Percentiles rank a stretch among this genome's conserved stretches.
phyloP scores from a whole-genome alignment of 371 early-diverging fungal species.

The Apophysomyces ossiformis region DNA sequence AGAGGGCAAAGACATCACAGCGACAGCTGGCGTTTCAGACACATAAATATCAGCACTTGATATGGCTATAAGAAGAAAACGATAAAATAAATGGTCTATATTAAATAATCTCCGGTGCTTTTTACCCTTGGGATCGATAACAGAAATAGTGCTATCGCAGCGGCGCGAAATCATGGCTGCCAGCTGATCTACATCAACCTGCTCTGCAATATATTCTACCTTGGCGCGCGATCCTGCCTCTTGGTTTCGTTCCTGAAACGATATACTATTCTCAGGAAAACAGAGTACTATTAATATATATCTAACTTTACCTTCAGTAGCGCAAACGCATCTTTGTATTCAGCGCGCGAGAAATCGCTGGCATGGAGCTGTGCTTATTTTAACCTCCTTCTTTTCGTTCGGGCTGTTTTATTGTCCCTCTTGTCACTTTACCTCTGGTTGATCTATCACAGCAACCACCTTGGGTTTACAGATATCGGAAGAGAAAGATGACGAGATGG shows the following conservation, averaged over 20 bases:
- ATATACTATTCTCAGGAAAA: neutral
- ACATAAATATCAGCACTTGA: conserved; percentile 27
- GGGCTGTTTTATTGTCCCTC: neutral
- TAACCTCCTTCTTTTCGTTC: neutral
- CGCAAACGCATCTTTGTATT: conserved; percentile 32
- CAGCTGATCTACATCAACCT: conserved; percentile 39
- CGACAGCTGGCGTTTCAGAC: conserved; percentile 27
- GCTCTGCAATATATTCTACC: conserved; percentile 40
- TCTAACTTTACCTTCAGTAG: conserved; percentile 35
- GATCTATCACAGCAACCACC: conserved; percentile 47
- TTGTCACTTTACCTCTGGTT: conserved; percentile 43
- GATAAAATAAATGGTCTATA: neutral
- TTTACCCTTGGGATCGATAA: conserved; percentile 40
- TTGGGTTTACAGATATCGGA: conserved; percentile 45
- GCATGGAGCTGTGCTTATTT: conserved; percentile 38
- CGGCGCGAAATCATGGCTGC: conserved; percentile 33
- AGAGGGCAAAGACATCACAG: conserved; percentile 36
- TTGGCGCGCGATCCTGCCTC: conserved; percentile 36
- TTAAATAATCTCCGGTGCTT: neutral
- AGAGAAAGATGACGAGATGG: conserved; percentile 34
- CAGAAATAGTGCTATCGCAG: conserved; percentile 37
- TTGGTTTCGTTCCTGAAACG: conserved; percentile 7
- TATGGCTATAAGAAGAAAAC: conserved; percentile 19
- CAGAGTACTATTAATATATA: neutral
- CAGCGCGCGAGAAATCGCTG: conserved; percentile 39